Percentiles rank a stretch among this genome's conserved stretches.
phyloP scores from a whole-genome alignment of 2,329 filamentous ascomycete genomes.

The Hymenoscyphus fructigenus region DNA sequence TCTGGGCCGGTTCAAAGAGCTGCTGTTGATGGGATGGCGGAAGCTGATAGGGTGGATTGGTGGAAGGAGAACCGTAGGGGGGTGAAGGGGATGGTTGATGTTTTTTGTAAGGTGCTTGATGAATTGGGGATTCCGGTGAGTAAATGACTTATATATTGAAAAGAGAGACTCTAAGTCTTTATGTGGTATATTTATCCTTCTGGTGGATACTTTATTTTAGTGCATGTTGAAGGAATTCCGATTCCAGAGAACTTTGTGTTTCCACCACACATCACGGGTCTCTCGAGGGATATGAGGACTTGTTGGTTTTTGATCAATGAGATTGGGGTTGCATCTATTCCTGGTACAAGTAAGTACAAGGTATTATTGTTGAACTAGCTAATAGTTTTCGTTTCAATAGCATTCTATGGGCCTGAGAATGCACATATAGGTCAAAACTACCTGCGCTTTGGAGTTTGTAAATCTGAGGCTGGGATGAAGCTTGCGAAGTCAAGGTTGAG shows the following conservation, averaged over 20 bases:
- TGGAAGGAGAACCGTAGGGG: neutral
- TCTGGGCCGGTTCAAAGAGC: neutral
- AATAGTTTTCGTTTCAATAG: neutral
- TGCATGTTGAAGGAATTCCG: neutral
- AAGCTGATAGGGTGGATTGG: neutral
- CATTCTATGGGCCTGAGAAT: neutral
- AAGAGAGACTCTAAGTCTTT: neutral
- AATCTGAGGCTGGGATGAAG: neutral
- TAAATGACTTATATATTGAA: no score
- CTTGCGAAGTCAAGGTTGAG: neutral
- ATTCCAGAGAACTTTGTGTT: neutral
- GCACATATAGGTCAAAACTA: neutral
- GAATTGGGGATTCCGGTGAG: neutral
- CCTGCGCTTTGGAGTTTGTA: slow-evolving; percentile 1
- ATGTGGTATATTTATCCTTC: neutral
- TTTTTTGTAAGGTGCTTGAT: neutral
- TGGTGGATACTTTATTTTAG: neutral
- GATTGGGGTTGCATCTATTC: slow-evolving; percentile 6
- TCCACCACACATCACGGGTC: neutral
- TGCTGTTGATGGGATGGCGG: neutral
- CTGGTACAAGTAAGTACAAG: neutral
- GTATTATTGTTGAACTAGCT: neutral
- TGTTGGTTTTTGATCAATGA: slow-evolving; percentile 12
- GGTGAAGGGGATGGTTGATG: neutral
- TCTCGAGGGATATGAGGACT: neutral